Evolutionary conservation across 2,329 filamentous ascomycete genomes (phyloP), one percentile per base, ranked within the genome.

Genomic region (Mollisiaceae sp.): DNA sequence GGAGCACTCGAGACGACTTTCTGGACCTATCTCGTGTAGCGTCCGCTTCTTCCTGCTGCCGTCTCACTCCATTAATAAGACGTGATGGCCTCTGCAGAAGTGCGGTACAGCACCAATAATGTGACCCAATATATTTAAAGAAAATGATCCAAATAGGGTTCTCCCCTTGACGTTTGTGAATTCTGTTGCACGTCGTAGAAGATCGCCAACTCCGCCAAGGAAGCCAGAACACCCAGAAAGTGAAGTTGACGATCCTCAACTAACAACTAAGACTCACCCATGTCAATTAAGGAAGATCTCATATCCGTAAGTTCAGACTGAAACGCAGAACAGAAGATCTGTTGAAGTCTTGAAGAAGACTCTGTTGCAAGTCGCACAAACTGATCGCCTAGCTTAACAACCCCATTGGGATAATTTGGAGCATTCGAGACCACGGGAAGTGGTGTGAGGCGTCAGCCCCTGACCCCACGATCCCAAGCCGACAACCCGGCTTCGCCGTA

Each of bases 301-400:
- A 35, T n/a, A 4, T 32, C 14, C 50, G 14, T 11, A 15, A 32
- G 24, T 15, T 35, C 38, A 12, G 12, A 3, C 50, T 54, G 50
- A 54, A 54, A 54, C 24, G 50, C 50, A 54, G 24, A 5, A 27
- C 27, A 5, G 27, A 14, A 6, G 14, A 15, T 57, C 55, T 9
- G n/a, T 43, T 22, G 32, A 39, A 38, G 55, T 9, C 8, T 43
- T 22, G 32, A 39, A 38, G 55, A 57, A 39, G 2, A 39, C 4
- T 22, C 14, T 66, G 60, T 60, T 66, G 64, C 64, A 66, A 5
- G 6, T 60, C 64, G 60, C 57, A 66, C 20, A 41, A 32, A 36
- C n/a, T n/a, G 55, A 60, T 36, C 64, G 55, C 54, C 60, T 35
- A 52, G 47, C 55, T 47, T 24, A 57, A n/a, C 54, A 24, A 27